These are phyloP conservation scores for Trichoderma guizhouense DNA, from an alignment of 2,329 filamentous ascomycete species.

Conservation along the genomic window DNA sequence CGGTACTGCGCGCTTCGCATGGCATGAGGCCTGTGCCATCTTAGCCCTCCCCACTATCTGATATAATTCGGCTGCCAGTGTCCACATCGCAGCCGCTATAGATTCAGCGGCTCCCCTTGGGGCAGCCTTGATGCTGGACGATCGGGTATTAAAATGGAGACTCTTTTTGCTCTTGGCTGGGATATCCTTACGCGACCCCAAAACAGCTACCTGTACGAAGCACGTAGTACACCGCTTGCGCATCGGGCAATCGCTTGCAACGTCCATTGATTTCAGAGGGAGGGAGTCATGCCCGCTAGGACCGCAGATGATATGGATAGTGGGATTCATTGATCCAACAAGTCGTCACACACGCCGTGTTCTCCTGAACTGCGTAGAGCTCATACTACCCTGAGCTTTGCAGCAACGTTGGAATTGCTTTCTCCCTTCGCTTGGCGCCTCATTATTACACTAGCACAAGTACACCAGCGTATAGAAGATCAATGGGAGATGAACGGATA, in stretches of 20 bases:
- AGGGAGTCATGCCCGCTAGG: not conserved
- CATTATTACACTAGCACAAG: not conserved
- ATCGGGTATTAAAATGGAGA: constrained; percentile 11
- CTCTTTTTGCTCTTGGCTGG: constrained; percentile 11
- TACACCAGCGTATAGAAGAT: not conserved
- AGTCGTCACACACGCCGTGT: not conserved
- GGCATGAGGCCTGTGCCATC: constrained; percentile 3
- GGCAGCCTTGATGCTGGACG: constrained; percentile 16
- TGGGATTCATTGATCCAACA: not conserved
- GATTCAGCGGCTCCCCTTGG: constrained; percentile 17
- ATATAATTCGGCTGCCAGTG: constrained; percentile 9
- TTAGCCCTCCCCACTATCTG: constrained; percentile 7
- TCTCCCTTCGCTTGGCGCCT: not conserved
- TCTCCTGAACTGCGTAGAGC: not conserved
- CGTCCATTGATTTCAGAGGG: not conserved
- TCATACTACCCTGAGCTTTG: not conserved
- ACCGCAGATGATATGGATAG: not conserved
- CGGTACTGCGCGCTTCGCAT: not conserved
- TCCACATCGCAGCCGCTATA: constrained; percentile 16
- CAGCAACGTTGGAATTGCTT: not conserved
- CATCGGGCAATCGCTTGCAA: constrained; percentile 9
- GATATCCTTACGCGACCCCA: constrained; percentile 5
- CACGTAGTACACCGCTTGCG: not conserved
- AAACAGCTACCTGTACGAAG: not conserved
- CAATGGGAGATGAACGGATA: not conserved